Percentiles rank a stretch among this genome's conserved stretches.
Conservation (phyloP, 176 grass and related monocot genomes). For the Juncus inflexus region DNA sequence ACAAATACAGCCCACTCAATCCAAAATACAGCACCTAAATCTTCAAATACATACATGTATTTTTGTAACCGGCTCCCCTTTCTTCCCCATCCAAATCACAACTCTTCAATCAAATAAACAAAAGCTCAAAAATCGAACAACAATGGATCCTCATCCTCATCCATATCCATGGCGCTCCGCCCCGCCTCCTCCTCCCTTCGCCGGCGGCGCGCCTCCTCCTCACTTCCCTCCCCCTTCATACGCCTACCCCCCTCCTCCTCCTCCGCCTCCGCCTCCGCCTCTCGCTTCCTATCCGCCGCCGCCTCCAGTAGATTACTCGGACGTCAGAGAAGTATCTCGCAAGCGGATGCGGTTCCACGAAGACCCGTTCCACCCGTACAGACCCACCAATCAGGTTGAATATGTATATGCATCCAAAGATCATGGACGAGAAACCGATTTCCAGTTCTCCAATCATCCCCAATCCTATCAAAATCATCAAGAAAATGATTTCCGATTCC, state of each 20-base stretch:
- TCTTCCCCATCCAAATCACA: too few species aligned
- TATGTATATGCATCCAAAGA: conserved; percentile 43
- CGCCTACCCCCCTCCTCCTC: conserved; percentile 47
- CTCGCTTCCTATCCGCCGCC: too few species aligned
- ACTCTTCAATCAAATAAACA: too few species aligned
- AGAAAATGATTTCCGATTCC: conserved; percentile 29
- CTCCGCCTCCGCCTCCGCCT: conserved; percentile 20
- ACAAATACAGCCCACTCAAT: too few species aligned
- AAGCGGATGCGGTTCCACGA: conserved; percentile 77
- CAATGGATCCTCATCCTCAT: conserved; percentile 35
- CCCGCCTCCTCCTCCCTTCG: conserved; percentile 33
- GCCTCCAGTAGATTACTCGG: too few species aligned
- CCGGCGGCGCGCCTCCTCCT: background rate
- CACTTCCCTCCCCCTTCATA: conserved; percentile 32
- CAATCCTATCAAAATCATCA: conserved; percentile 30
- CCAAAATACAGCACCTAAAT: too few species aligned
- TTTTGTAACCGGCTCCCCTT: too few species aligned
- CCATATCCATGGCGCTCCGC: conserved; percentile 60
- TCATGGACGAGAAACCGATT: conserved; percentile 48
- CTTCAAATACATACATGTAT: too few species aligned
- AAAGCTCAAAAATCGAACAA: background rate
- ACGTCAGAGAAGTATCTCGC: background rate
- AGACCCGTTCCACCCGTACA: conserved; percentile 20
- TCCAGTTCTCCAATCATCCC: conserved; percentile 21
- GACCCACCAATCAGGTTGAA: conserved; percentile 37